These are phyloP conservation scores for Salvia rosmarinus DNA, from an alignment of 257 asterid genomes.

Conservation along the genomic window DNA sequence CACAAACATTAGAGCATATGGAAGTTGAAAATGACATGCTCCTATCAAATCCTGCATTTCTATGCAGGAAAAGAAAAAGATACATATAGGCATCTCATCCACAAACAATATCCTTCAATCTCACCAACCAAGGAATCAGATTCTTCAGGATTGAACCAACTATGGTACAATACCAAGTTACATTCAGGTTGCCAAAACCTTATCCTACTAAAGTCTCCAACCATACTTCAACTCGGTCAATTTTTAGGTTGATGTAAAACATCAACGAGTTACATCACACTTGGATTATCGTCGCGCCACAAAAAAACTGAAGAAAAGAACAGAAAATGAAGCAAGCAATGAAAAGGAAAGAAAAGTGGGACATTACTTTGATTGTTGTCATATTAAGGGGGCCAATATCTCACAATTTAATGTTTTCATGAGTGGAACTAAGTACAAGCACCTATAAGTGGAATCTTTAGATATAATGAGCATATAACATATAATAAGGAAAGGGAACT, in stretches of 20 bases:
- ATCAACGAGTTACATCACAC: not conserved
- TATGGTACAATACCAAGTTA: constrained; percentile 7
- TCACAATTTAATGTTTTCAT: constrained; percentile 30
- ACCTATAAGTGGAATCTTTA: constrained; percentile 44
- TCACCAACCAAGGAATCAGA: constrained; percentile 39
- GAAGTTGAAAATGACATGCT: no score
- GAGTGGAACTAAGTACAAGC: constrained; percentile 39
- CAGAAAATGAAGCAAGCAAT: not conserved
- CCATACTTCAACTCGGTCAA: constrained; percentile 21
- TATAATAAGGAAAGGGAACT: constrained; percentile 2
- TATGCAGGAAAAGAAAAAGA: not conserved
- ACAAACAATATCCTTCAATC: not conserved
- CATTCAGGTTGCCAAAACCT: constrained; percentile 10
- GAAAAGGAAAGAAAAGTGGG: constrained; percentile 28
- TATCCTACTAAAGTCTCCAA: constrained; percentile 18
- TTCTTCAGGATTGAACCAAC: constrained; percentile 15
- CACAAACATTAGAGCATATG: not conserved
- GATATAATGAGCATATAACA: constrained; percentile 30
- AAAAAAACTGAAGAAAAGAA: not conserved
- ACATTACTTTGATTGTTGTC: constrained; percentile 29
- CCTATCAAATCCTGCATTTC: no score
- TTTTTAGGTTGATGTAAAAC: not conserved
- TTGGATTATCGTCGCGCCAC: not conserved
- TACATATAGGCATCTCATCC: constrained; percentile 1
- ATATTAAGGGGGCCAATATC: constrained; percentile 31